phyloP scores from a whole-genome alignment of 1,284 basidiomycete species.

The Trichosporon ovoides region DNA sequence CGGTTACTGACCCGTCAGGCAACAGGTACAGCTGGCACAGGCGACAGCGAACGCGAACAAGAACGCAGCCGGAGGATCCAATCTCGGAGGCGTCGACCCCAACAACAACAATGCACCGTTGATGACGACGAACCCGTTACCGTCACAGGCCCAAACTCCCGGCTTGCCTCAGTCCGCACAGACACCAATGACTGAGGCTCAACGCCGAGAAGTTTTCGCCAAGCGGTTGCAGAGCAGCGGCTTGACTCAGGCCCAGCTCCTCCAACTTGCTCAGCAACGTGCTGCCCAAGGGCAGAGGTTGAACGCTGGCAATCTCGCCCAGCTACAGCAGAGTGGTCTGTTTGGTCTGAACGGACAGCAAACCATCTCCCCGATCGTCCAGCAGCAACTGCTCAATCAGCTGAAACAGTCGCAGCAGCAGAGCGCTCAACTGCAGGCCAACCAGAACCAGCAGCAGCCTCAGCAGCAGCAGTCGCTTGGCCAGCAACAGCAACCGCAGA shows the following conservation, averaged over 20 bases:
- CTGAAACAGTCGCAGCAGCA: constrained; percentile 11
- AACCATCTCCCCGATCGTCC: constrained; percentile 8
- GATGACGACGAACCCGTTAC: constrained; percentile 8
- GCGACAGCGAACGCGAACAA: constrained; percentile 9
- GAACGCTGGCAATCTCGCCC: constrained; percentile 8
- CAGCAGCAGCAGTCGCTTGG: background rate
- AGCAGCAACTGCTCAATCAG: constrained; percentile 17
- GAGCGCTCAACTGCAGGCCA: background rate
- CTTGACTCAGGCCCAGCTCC: constrained; percentile 9
- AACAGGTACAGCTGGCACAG: constrained; percentile 7
- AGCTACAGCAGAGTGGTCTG: constrained; percentile 13
- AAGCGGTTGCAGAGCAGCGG: constrained; percentile 9
- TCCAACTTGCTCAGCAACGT: constrained; percentile 5
- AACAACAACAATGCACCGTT: constrained; percentile 1
- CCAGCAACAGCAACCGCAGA: background rate
- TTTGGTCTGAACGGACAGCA: constrained; percentile 7
- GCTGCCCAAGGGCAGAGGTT: background rate
- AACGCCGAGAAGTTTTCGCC: constrained; percentile 2
- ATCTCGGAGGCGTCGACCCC: constrained; percentile 1
- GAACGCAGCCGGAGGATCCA: constrained; percentile 3
- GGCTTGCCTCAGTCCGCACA: constrained; percentile 1
- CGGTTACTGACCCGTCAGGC: constrained; percentile 7
- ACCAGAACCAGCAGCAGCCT: constrained; percentile 3
- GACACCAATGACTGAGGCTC: background rate
- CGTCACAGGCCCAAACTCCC: background rate